phyloP scores from a whole-genome alignment of 805 yeast species.

The Pichia phayaonensis region DNA sequence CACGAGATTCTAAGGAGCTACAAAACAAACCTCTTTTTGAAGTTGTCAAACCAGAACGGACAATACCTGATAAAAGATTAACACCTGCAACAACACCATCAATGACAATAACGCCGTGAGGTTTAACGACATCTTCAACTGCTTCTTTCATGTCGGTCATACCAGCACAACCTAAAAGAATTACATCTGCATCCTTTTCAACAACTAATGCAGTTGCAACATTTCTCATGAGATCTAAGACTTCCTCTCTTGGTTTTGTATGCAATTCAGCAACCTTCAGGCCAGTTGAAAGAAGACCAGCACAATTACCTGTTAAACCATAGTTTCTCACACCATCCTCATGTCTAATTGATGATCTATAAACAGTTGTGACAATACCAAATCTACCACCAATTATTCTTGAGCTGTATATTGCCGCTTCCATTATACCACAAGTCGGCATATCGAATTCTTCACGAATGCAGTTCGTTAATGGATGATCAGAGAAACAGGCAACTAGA shows the following conservation, averaged over 20 bases:
- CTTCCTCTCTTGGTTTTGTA: constrained; percentile 26
- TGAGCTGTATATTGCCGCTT: constrained; percentile 29
- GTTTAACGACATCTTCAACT: constrained; percentile 88
- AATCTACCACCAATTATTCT: constrained; percentile 28
- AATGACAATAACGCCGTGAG: constrained; percentile 77
- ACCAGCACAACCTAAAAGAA: constrained; percentile 61
- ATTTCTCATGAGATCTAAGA: constrained; percentile 19
- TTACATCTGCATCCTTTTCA: constrained; percentile 46
- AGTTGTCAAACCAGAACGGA: constrained; percentile 29
- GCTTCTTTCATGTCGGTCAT: constrained; percentile 88
- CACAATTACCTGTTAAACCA: constrained; percentile 27
- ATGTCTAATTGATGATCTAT: constrained; percentile 27
- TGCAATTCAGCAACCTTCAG: constrained; percentile 28
- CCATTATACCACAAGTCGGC: constrained; percentile 30
- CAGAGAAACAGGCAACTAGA: constrained; percentile 30
- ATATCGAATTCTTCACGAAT: constrained; percentile 29
- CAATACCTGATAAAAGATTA: constrained; percentile 27
- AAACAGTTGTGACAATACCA: constrained; percentile 27
- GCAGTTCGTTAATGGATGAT: constrained; percentile 29
- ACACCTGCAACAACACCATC: constrained; percentile 37
- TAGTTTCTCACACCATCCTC: constrained; percentile 23
- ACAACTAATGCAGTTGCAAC: constrained; percentile 23
- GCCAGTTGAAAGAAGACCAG: constrained; percentile 28
- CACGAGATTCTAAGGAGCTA: constrained; percentile 6
- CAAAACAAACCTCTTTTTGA: constrained; percentile 24